These are phyloP conservation scores for Kodamaea ohmeri DNA, from an alignment of 1,139 yeast species.

Conservation along the genomic window DNA sequence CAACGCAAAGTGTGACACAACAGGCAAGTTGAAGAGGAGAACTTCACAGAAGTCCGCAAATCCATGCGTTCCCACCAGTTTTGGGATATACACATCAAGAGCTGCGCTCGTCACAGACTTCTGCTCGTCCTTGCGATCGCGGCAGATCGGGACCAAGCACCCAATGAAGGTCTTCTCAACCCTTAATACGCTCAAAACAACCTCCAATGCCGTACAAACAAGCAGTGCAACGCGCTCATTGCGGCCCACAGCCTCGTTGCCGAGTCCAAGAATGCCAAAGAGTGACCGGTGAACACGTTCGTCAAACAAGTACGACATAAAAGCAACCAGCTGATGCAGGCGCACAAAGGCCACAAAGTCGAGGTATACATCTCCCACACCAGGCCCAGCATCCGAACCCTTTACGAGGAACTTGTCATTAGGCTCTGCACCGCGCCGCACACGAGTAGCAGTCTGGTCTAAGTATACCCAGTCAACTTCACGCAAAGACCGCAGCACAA, in stretches of 20 bases:
- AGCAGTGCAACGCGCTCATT: conserved; percentile 21
- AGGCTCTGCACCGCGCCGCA: conserved; percentile 15
- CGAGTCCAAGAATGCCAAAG: conserved; percentile 50
- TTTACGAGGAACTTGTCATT: background rate
- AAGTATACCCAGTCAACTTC: conserved; percentile 66
- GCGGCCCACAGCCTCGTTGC: conserved; percentile 53
- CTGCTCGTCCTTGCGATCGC: conserved; percentile 16
- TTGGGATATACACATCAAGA: conserved; percentile 40
- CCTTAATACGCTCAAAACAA: conserved; percentile 50
- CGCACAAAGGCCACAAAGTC: conserved; percentile 39
- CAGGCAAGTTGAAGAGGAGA: conserved; percentile 61
- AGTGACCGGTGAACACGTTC: conserved; percentile 56
- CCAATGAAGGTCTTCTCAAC: conserved; percentile 46
- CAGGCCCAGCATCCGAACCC: too few relatives aligned
- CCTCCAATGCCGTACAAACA: conserved; percentile 31
- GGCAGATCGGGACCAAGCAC: conserved; percentile 29
- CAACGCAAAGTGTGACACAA: conserved; percentile 67
- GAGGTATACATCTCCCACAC: too few relatives aligned
- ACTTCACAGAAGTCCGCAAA: conserved; percentile 67
- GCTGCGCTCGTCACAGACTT: conserved; percentile 9
- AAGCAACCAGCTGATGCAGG: conserved; percentile 68
- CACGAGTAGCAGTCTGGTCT: conserved; percentile 30
- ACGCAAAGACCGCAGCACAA: conserved; percentile 51
- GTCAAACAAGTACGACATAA: conserved; percentile 59
- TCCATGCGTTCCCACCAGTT: conserved; percentile 59